phyloP scores from a whole-genome alignment of 2,329 filamentous ascomycete genomes.

The Venturia nashicola region DNA sequence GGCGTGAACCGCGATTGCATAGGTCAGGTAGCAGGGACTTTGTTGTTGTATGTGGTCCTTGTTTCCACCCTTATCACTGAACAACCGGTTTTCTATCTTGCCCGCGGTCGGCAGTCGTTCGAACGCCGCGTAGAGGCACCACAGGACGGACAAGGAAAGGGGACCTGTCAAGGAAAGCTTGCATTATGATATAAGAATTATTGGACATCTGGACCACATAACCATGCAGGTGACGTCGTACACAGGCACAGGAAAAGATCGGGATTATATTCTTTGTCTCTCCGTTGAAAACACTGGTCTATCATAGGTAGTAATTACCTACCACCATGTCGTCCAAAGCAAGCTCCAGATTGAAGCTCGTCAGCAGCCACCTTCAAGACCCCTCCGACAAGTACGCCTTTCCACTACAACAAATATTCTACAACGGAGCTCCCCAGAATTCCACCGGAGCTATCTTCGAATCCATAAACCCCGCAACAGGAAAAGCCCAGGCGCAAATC shows the following conservation, averaged over 20 bases:
- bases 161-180: neutral
- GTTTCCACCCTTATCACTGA: neutral
- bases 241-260: neutral
- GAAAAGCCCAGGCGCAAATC: conserved; percentile 56
- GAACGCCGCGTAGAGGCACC: neutral
- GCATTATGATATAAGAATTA: too few species aligned
- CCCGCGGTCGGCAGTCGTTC: too few species aligned
- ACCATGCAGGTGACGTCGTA: neutral
- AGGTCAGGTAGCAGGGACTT: neutral
- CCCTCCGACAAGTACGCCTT: conserved; percentile 26
- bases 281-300: neutral
- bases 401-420: conserved; percentile 54
- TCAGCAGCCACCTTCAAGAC: conserved; percentile 13
- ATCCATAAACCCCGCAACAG: conserved; percentile 63
- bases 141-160: neutral
- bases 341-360: neutral
- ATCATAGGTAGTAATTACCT: too few species aligned
- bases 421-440: conserved; percentile 56
- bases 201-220: too few species aligned
- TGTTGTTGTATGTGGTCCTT: neutral
- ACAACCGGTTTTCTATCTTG: neutral
- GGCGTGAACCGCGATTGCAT: neutral
- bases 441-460: conserved; percentile 51
- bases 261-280: neutral
- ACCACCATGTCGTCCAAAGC: neutral